Percentiles rank a stretch among this genome's conserved stretches.
phyloP scores from a whole-genome alignment of 176 grass and related monocot species.

The Eragrostis nindensis region DNA sequence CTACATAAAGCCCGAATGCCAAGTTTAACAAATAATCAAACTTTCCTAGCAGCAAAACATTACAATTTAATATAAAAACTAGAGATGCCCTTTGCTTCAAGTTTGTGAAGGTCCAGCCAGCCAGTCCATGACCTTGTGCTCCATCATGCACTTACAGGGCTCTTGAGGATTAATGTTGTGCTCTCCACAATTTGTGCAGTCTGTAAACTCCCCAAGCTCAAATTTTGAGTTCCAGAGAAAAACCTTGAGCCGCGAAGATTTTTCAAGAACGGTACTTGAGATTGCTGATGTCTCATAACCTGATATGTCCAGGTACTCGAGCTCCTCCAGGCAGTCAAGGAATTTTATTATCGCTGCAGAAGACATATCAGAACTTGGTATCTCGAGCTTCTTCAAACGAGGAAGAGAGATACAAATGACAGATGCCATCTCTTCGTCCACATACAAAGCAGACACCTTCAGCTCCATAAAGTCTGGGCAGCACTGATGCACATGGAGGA shows the following conservation, averaged over 20 bases:
- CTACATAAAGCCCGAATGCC: background rate
- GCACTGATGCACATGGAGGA: conserved; percentile 49
- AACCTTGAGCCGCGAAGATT: conserved; percentile 58
- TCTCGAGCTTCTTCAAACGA: conserved; percentile 63
- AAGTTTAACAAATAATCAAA: background rate
- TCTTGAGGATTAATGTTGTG: conserved; percentile 34
- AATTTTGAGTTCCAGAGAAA: conserved; percentile 70
- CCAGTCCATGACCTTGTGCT: conserved; percentile 66
- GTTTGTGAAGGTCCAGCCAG: conserved; percentile 45
- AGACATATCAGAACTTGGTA: conserved; percentile 51
- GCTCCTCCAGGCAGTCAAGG: conserved; percentile 60
- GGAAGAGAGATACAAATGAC: conserved; percentile 64
- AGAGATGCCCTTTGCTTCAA: background rate
- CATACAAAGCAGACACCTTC: conserved; percentile 53
- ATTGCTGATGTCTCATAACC: conserved; percentile 61
- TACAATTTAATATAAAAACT: background rate
- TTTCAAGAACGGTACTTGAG: conserved; percentile 49
- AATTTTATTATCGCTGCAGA: conserved; percentile 51
- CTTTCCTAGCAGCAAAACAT: background rate
- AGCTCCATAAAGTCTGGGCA: conserved; percentile 54
- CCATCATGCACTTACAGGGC: conserved; percentile 55
- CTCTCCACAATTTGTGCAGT: conserved; percentile 55
- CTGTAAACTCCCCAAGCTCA: conserved; percentile 66
- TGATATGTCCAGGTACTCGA: conserved; percentile 73
- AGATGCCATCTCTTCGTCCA: conserved; percentile 62